phyloP scores from a whole-genome alignment of 129 eudicot genomes.

The Chrysanthemum makinoi region DNA sequence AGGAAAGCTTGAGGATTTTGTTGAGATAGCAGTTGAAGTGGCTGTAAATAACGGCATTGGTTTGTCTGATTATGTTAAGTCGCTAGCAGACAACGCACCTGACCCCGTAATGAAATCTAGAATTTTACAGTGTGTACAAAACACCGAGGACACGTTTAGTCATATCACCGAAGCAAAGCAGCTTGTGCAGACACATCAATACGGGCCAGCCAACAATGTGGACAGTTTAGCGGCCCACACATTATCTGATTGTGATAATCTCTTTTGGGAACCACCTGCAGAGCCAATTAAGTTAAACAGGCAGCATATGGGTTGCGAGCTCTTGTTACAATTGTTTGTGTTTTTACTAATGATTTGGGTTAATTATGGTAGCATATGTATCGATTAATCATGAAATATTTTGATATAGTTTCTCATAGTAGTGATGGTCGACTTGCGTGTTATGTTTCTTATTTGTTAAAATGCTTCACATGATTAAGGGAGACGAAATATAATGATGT shows the following conservation, averaged over 20 bases:
- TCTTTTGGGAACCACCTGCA: not conserved
- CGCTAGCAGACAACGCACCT: not conserved
- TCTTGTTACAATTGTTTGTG: not conserved
- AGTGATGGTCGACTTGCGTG: too few species aligned
- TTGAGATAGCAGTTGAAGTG: not conserved
- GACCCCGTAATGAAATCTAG: not conserved
- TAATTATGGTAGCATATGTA: too few species aligned
- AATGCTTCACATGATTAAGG: too few species aligned
- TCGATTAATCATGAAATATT: too few species aligned
- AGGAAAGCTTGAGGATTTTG: not conserved
- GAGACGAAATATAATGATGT: too few species aligned
- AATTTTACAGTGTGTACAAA: slow-evolving; percentile 10
- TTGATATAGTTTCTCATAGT: too few species aligned
- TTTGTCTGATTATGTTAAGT: not conserved
- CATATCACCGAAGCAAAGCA: slow-evolving; percentile 11
- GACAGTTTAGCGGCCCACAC: not conserved
- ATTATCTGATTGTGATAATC: slow-evolving; percentile 7
- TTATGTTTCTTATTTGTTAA: too few species aligned
- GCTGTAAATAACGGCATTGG: not conserved
- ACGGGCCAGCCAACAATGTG: not conserved
- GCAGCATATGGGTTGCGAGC: not conserved
- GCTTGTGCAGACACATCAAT: not conserved
- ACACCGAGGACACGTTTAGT: not conserved
- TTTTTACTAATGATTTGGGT: too few species aligned
- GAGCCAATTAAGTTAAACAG: slow-evolving; percentile 13